Base-by-base conservation (phyloP, 2,329 filamentous ascomycete species). In the Teratosphaeria nubilosa region DNA sequence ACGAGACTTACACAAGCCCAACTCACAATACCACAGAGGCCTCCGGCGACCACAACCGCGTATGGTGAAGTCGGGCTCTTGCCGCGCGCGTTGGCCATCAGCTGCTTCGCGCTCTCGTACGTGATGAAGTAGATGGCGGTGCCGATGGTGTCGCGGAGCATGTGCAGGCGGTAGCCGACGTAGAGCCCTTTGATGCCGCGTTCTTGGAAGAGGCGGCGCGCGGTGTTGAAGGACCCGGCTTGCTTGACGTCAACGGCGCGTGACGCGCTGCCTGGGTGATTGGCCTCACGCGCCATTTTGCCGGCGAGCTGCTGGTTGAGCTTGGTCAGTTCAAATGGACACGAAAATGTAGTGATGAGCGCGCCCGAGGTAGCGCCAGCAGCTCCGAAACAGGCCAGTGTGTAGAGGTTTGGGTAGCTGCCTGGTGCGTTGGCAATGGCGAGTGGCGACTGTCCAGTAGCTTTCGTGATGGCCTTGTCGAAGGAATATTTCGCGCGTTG, bases 301-400 rank as follows among this genome's bases (percentile, higher is more conserved):
- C 91, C 87, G 1, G 90, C 91, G 22, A 94, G 87, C 72, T 95
- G 90, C 16, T 90, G 88, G 71, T 87, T 91, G 59, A 94, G 79
- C 73, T 95, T 95, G n/a, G 88, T 91, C 72, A 95, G 80, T 73
- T 95, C 90, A 70, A 95, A 95, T 1, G 90, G 90, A 69, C 90
- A 95, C 64, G 90, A 88, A 65, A 94, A 83, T 55, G 87, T 79
- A 9, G 90, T 91, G 57, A 94, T 91, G 60, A 84, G 81, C 24
- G 87, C 90, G 58, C 90, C 90, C 55, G 90, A 87, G 13, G 86
- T 88, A 48, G 88, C 88, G 55, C 90, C 89, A 51, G 89, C 87
- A 11, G 85, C 81, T 25, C 86, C 87, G 73, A 91, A 92, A 69
- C 88, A 91, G 58, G 83, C 78, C 56, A 91, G 77, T 0, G 89